Base-by-base conservation (phyloP, 306 rosid genomes). In the Quercus engelmannii region DNA sequence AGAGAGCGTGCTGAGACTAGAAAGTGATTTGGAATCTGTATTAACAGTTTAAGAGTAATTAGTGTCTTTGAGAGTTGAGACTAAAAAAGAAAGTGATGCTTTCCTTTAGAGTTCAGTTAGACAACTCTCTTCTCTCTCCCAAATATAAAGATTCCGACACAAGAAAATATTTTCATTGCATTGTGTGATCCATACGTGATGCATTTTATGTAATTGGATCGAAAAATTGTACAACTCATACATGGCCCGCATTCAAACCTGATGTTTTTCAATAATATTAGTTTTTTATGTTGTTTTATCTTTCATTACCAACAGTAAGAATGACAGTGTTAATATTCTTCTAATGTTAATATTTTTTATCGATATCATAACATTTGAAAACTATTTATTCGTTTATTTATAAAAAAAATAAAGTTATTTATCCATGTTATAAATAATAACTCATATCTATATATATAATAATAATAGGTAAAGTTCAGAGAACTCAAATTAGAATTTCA, bases 81-180 rank as follows among this genome's bases (percentile, higher is more conserved):
- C 33, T 9, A 59, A 81, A 54, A 28, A 69, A 12, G 68, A 78
- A 5, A 7, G 5, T 38, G 18, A 26, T 3, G 18, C 56, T 33
- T 80, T 31, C 3, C 43, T 6, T 11, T 26, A 58, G 28, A 5
- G 30, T 49, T 49, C 71, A 8, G 10, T 20, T 35, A 41, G 11
- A 41, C 46, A 1, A 2, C 11, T 8, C 46, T 8, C 46, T 8
- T 2, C 46, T 7, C 71, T 64, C 56, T 65, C 38, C 33, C 79
- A 14, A 3, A 19, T 77, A 63, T 26, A 30, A 51, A 33, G 83
- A 83, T 76, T 55, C 81, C 54, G 61, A 71, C 71, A 55, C 17
- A 74, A 69, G 21, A 70, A 38, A 52, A 75, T 12, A 1, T 51
- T 71, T 31, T 38, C 61, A 25, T 18, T 31, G 43, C 59, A 49